Evolutionary conservation across 306 rosid genomes (phyloP).

Genomic region (Quercus glauca): DNA sequence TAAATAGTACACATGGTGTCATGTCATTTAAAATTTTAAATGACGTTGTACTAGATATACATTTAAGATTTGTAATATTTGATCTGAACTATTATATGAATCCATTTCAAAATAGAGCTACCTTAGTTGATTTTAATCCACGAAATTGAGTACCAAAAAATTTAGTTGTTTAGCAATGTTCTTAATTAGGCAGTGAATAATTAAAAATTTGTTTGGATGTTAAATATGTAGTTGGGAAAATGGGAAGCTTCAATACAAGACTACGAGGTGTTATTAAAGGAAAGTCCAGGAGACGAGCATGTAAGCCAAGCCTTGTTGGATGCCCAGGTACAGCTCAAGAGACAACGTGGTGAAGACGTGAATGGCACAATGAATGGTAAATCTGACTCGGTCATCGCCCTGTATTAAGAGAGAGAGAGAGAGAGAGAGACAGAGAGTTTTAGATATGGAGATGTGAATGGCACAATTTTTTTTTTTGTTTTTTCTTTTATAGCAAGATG

Average conservation of each 20-base stretch:
- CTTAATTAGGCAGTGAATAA: background rate
- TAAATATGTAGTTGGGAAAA: conserved; percentile 51
- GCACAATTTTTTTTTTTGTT: too few species aligned
- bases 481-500: background rate
- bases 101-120: too few species aligned
- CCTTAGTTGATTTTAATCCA: too few species aligned
- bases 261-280: conserved; percentile 54
- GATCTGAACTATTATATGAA: too few species aligned
- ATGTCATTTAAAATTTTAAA: too few species aligned
- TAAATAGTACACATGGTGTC: too few species aligned
- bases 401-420: background rate
- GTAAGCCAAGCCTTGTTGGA: conserved; percentile 44
- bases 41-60: too few species aligned
- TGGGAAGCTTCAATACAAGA: conserved; percentile 78
- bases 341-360: conserved; percentile 23
- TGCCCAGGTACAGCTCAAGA: conserved; percentile 44
- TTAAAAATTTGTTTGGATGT: background rate
- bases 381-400: conserved; percentile 1
- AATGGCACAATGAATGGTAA: conserved; percentile 10
- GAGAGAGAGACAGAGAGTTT: too few species aligned
- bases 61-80: too few species aligned
- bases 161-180: background rate
- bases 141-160: background rate
- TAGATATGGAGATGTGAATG: background rate
- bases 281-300: conserved; percentile 56